phyloP scores from a whole-genome alignment of 2,329 filamentous ascomycete genomes.

The Exserohilum turcica region DNA sequence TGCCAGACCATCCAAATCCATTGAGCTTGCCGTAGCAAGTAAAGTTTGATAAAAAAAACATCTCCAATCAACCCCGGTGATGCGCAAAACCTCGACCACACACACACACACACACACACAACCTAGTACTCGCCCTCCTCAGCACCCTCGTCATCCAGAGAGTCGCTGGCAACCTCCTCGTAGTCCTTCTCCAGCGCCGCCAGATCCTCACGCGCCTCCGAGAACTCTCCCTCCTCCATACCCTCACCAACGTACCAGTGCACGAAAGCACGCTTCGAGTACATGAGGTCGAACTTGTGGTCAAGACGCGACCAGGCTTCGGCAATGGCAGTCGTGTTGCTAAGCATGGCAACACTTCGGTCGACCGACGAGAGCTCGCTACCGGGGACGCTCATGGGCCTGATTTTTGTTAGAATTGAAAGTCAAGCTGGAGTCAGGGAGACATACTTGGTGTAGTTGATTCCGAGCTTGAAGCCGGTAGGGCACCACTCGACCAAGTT shows the following conservation, averaged over 20 bases:
- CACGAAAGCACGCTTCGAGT: constrained; percentile 76
- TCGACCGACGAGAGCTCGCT: constrained; percentile 97
- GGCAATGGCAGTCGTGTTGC: constrained; percentile 75
- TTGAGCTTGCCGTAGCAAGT: neutral
- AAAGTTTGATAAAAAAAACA: constrained; percentile 26
- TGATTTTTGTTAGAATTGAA: constrained; percentile 54
- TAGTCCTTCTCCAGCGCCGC: constrained; percentile 87
- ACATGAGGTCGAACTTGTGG: constrained; percentile 79
- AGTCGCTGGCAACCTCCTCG: constrained; percentile 79
- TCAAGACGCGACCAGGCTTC: constrained; percentile 75
- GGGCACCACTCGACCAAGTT: constrained; percentile 78
- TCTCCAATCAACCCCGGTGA: constrained; percentile 18
- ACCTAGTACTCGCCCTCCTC: constrained; percentile 56
- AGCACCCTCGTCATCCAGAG: constrained; percentile 62
- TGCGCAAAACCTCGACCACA: constrained; percentile 26
- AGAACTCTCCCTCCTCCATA: constrained; percentile 92
- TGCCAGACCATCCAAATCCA: neutral
- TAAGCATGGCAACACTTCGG: constrained; percentile 85
- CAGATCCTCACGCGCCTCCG: constrained; percentile 83
- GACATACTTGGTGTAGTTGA: constrained; percentile 68
- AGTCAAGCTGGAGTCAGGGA: neutral
- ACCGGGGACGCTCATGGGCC: constrained; percentile 92
- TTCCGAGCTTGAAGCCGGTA: constrained; percentile 76
- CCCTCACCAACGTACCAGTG: constrained; percentile 86
- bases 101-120: too few relatives aligned